Evolutionary conservation across 2,329 filamentous ascomycete species (phyloP), one percentile per base, ranked within the genome.

Genomic region (Colletotrichum sp.): DNA sequence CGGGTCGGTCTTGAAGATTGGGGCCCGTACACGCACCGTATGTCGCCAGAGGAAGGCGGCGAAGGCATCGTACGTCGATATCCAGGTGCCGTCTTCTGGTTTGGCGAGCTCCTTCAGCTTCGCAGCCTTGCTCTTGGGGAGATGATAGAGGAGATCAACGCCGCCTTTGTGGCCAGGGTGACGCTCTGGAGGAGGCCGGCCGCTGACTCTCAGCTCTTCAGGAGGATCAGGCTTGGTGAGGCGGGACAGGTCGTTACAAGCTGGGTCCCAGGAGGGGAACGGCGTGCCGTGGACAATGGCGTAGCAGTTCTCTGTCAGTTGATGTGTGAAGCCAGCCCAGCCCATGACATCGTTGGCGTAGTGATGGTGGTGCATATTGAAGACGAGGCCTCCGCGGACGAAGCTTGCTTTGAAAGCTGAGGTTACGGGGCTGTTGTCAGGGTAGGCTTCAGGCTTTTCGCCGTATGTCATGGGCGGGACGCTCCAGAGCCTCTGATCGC

Each of bases 41-140:
- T 79, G 79, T 3, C 86, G 84, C 85, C 86, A 87, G 10, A 88
- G 80, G 55, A 84, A 84, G 12, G 86, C 86, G 2, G 81, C 81
- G 71, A 85, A 83, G n/a, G 86, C 85, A 65, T 88, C 87, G 75
- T 87, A 88, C 3, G 85, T 88, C 5, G 86, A 88, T 38, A 88
- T 82, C 85, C 86, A 87, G 13, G 79, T 79, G 8, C 81, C 83
- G 21, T 84, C 83, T 0, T 78, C 64, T 0, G 85, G 83, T 1
- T 64, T 78, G 0, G 85, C 85, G 2, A 83, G 79, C 13, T 75
- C 77, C 74, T 88, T 88, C 6, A 89, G 78, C 64, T 82, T 77
- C 0, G 82, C 82, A 0, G 84, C 84, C 71, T 87, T 87, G 78
- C 85, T 87, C 76, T 83, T 84, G 4, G 86, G 84, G 0, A 88